These are phyloP conservation scores for Pyrrhoderma noxium DNA, from an alignment of 1,284 basidiomycete species.

Conservation along the genomic window DNA sequence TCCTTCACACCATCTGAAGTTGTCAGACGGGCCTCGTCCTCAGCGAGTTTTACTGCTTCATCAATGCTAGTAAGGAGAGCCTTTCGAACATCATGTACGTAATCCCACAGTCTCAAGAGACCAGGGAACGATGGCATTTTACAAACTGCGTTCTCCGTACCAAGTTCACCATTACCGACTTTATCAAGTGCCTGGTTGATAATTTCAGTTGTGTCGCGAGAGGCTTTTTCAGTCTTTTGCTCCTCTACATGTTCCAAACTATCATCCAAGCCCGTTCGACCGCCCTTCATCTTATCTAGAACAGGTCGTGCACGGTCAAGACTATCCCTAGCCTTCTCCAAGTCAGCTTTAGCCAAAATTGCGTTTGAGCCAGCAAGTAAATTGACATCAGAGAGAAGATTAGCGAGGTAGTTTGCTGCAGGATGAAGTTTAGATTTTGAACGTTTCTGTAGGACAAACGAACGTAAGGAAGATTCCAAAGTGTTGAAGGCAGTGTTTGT, in stretches of 20 bases:
- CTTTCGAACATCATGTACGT: conserved; percentile 77
- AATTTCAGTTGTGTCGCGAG: conserved; percentile 48
- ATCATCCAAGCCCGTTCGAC: conserved; percentile 71
- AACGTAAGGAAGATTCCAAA: conserved; percentile 87
- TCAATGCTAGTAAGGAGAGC: conserved; percentile 81
- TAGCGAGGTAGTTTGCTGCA: conserved; percentile 87
- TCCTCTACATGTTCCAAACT: conserved; percentile 81
- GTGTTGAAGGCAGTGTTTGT: conserved; percentile 73
- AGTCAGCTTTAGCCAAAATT: conserved; percentile 76
- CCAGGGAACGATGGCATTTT: conserved; percentile 84
- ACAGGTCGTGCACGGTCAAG: conserved; percentile 73
- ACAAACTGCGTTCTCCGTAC: conserved; percentile 40
- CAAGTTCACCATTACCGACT: conserved; percentile 71
- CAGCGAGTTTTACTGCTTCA: conserved; percentile 71
- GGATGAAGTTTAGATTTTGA: conserved; percentile 94
- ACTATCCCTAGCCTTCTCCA: conserved; percentile 68
- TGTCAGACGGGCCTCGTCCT: conserved; percentile 74
- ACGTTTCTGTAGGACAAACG: conserved; percentile 94
- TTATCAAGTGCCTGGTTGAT: conserved; percentile 72
- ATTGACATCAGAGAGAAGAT: conserved; percentile 85
- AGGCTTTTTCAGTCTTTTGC: conserved; percentile 50
- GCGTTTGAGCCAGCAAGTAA: conserved; percentile 84
- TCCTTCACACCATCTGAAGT: conserved; percentile 67
- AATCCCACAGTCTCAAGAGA: conserved; percentile 82
- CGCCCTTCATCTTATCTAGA: conserved; percentile 79